Percentiles rank a stretch among this genome's conserved stretches.
Conservation (phyloP, 2,329 filamentous ascomycete species). For the Diaporthe sp. region DNA sequence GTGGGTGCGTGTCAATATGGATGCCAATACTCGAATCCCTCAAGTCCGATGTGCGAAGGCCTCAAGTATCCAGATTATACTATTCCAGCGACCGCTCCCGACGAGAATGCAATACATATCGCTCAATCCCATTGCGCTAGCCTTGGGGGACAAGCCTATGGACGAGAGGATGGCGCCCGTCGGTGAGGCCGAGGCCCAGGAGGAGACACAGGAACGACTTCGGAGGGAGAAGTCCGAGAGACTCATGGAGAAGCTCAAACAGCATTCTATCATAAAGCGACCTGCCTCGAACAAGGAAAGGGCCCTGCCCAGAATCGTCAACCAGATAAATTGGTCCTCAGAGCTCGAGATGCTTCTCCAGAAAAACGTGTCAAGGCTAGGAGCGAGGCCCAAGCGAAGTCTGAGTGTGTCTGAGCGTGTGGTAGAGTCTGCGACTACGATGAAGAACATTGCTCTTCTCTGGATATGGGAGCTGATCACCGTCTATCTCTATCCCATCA, state of each 20-base stretch:
- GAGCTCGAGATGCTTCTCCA: conserved; percentile 89
- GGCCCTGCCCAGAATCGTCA: conserved; percentile 82
- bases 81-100: conserved; percentile 88
- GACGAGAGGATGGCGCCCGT: conserved; percentile 47
- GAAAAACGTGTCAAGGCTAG: conserved; percentile 88
- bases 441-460: conserved; percentile 79
- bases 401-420: conserved; percentile 95
- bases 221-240: conserved; percentile 69
- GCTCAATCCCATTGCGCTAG: conserved; percentile 86
- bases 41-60: conserved; percentile 78
- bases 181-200: conserved; percentile 74
- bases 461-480: conserved; percentile 77
- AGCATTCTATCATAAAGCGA: conserved; percentile 86
- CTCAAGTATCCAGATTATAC: conserved; percentile 84
- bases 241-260: conserved; percentile 85
- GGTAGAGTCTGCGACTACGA: conserved; percentile 89
- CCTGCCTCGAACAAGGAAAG: conserved; percentile 84
- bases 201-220: conserved; percentile 72
- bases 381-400: conserved; percentile 81
- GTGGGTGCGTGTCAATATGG: conserved; percentile 72
- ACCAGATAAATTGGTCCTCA: conserved; percentile 95
- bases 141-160: conserved; percentile 77
- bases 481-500: conserved; percentile 81
- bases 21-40: conserved; percentile 67
- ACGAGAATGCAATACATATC: conserved; percentile 97